These are phyloP conservation scores for Pseudonitzschia pungens DNA, from an alignment of 108 stramenopile genomes.

Conservation along the genomic window DNA sequence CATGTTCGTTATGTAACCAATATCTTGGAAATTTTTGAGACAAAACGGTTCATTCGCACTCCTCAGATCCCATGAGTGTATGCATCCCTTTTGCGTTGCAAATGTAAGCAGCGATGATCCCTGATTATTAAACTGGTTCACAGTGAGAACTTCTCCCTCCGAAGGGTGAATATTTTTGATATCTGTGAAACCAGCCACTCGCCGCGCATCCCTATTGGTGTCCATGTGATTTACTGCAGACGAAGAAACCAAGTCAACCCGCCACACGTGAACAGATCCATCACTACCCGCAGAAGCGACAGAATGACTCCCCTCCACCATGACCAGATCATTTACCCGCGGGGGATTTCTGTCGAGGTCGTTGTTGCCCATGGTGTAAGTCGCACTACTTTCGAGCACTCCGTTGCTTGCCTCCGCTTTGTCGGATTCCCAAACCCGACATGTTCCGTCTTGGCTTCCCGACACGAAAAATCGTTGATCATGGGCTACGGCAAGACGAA, in stretches of 20 bases:
- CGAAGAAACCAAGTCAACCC: slow-evolving; percentile 67
- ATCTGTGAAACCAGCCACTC: slow-evolving; percentile 64
- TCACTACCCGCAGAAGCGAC: slow-evolving; percentile 86
- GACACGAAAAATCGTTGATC: slow-evolving; percentile 92
- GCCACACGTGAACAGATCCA: slow-evolving; percentile 89
- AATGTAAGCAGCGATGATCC: slow-evolving; percentile 79
- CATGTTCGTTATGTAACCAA: slow-evolving; percentile 85
- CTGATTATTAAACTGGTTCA: slow-evolving; percentile 90
- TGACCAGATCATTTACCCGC: slow-evolving; percentile 83
- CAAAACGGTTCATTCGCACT: slow-evolving; percentile 74
- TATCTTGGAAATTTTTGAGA: slow-evolving; percentile 73
- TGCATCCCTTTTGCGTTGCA: slow-evolving; percentile 75
- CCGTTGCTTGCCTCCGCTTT: slow-evolving; percentile 79
- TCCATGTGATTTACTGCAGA: slow-evolving; percentile 24
- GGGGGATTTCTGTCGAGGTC: slow-evolving; percentile 21
- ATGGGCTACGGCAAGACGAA: slow-evolving; percentile 84
- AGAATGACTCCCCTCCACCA: slow-evolving; percentile 89
- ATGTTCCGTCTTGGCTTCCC: slow-evolving; percentile 89
- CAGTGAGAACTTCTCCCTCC: slow-evolving; percentile 88
- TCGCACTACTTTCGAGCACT: slow-evolving; percentile 73
- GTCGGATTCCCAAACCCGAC: slow-evolving; percentile 88
- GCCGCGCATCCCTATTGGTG: slow-evolving; percentile 32
- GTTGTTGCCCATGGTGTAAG: slow-evolving; percentile 67
- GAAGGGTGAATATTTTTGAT: slow-evolving; percentile 49
- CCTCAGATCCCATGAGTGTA: slow-evolving; percentile 85